Conservation (phyloP, 768 basidiomycete genomes). For the Glaciozyma antarctica region DNA sequence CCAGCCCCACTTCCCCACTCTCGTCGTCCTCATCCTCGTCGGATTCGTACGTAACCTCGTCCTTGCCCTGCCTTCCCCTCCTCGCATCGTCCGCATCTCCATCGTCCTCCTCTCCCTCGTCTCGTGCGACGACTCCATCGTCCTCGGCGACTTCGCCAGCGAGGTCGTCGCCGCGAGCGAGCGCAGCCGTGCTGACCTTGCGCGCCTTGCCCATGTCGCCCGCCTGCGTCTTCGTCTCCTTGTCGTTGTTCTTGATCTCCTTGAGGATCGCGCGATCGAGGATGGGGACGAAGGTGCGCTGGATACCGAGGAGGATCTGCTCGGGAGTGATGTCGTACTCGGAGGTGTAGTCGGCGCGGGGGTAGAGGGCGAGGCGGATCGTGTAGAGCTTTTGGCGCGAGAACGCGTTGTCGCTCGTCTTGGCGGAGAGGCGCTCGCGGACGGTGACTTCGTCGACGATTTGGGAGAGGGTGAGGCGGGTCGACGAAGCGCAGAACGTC, state of each 20-base stretch:
- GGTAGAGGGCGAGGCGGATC: constrained; percentile 75
- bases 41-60: constrained; percentile 68
- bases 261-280: constrained; percentile 75
- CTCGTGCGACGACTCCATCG: constrained; percentile 37
- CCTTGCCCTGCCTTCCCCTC: constrained; percentile 57
- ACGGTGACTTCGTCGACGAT: constrained; percentile 74
- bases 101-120: constrained; percentile 57
- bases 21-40: constrained; percentile 45
- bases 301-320: constrained; percentile 66
- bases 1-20: constrained; percentile 38
- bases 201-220: constrained; percentile 56
- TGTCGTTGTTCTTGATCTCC: constrained; percentile 77
- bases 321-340: constrained; percentile 68
- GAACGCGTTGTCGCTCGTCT: constrained; percentile 45
- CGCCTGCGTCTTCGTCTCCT: constrained; percentile 67
- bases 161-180: constrained; percentile 49
- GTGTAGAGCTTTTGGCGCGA: constrained; percentile 69
- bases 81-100: constrained; percentile 74
- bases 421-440: constrained; percentile 61
- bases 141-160: constrained; percentile 46
- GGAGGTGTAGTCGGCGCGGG: constrained; percentile 64
- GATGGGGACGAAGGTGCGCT: constrained; percentile 61
- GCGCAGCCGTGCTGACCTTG: constrained; percentile 44
- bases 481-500: constrained; percentile 78
- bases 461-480: constrained; percentile 74